Conservation (phyloP, 805 yeast genomes). For the Saturnispora silvae region DNA sequence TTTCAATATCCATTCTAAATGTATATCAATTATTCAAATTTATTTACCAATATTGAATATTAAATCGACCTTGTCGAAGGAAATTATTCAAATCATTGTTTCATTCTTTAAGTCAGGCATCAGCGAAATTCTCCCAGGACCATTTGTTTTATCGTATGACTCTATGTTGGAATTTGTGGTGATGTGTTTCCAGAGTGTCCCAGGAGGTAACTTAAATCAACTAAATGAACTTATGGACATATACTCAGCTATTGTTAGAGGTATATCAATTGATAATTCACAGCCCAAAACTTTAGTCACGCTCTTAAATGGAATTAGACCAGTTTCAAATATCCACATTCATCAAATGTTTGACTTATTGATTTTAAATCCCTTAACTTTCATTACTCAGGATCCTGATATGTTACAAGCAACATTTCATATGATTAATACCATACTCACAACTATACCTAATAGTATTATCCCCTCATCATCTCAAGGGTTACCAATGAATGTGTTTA, state of each 20-base stretch:
- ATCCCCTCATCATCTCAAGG: constrained; percentile 20
- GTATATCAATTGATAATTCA: constrained; percentile 22
- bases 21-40: constrained; percentile 31
- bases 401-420: constrained; percentile 39
- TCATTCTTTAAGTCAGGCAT: constrained; percentile 54
- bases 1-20: constrained; percentile 30
- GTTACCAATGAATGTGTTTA: constrained; percentile 2
- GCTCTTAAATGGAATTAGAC: constrained; percentile 2
- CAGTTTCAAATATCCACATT: constrained; percentile 11
- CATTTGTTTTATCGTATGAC: constrained; percentile 44
- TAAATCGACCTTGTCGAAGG: constrained; percentile 1
- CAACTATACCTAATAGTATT: constrained; percentile 25
- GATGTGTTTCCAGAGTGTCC: constrained; percentile 24
- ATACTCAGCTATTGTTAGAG: constrained; percentile 22
- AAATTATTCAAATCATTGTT: constrained; percentile 52
- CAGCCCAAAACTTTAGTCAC: constrained; percentile 1
- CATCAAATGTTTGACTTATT: constrained; percentile 29
- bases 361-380: constrained; percentile 26
- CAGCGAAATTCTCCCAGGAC: constrained; percentile 51
- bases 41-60: constrained; percentile 30
- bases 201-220: constrained; percentile 22
- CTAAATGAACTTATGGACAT: constrained; percentile 23
- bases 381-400: constrained; percentile 46
- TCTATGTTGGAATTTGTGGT: constrained; percentile 32
- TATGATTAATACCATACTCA: constrained; percentile 26